Percentiles rank a stretch among this genome's conserved stretches.
Evolutionary conservation across 805 yeast species (phyloP).

Genomic region (Dipodascus albidus): DNA sequence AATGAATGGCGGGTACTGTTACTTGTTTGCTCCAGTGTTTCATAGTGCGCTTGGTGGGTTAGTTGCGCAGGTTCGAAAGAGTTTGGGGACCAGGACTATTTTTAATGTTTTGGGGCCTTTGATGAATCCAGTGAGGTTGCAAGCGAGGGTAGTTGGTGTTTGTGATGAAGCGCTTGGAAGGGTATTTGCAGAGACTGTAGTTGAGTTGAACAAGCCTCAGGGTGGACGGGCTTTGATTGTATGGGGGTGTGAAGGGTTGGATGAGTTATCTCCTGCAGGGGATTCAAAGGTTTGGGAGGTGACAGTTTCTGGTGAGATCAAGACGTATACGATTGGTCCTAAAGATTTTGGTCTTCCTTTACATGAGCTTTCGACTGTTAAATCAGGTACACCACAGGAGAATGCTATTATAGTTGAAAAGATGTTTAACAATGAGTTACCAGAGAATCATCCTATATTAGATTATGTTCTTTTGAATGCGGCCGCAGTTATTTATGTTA

Average conservation of each 20-base stretch:
- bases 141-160: slow-evolving; percentile 82
- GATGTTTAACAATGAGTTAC: slow-evolving; percentile 33
- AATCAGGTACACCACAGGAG: slow-evolving; percentile 77
- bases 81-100: slow-evolving; percentile 81
- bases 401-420: slow-evolving; percentile 57
- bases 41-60: slow-evolving; percentile 86
- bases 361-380: slow-evolving; percentile 56
- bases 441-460: slow-evolving; percentile 44
- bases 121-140: slow-evolving; percentile 76
- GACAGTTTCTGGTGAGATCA: slow-evolving; percentile 27
- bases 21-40: slow-evolving; percentile 85
- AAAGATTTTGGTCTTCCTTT: slow-evolving; percentile 70
- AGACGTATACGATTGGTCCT: slow-evolving; percentile 34
- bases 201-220: slow-evolving; percentile 39
- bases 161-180: slow-evolving; percentile 69
- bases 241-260: slow-evolving; percentile 85
- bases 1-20: slow-evolving; percentile 43
- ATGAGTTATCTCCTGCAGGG: slow-evolving; percentile 89
- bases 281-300: slow-evolving; percentile 70
- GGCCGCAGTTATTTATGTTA: slow-evolving; percentile 73
- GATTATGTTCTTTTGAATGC: slow-evolving; percentile 89
- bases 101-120: slow-evolving; percentile 93
- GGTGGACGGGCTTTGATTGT: slow-evolving; percentile 61
- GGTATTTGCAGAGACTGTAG: slow-evolving; percentile 74
- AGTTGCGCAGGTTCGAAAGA: slow-evolving; percentile 55